Evolutionary conservation across 495 filamentous ascomycete species (phyloP), one percentile per base, ranked within the genome.

Genomic region (Aspergillus ellipticus): DNA sequence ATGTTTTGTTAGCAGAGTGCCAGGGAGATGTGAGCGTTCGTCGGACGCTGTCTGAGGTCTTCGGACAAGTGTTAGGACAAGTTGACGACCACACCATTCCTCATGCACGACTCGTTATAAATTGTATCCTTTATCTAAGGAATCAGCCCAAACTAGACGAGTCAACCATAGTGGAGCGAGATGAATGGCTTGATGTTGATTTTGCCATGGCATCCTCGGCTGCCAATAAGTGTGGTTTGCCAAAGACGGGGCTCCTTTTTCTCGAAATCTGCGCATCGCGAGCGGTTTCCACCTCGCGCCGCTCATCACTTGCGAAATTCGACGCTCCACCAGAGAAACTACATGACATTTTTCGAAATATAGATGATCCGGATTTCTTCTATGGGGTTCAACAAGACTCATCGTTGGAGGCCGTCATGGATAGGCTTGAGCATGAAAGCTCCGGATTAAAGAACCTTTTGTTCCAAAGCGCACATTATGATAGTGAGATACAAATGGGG

Each of bases 301-400:
- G 90, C 29, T 86, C 87, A 20, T 90, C 87, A 15, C 67, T 81
- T 15, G 63, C 75, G 33, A 83, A 77, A 58, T 76, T 82, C 20
- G 71, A 79, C 37, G 75, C 86, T 22, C 82, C 89, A 15, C 74
- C 79, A 10, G 82, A 88, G 8, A 75, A 94, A 16, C 68, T 97
- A 6, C 79, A 96, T 55, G 74, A 82, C 8, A 89, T 97, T 2
- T 98, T 90, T 66, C 86, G 87, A 68, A 89, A 90, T 54, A 87
- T 97, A 35, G 92, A 96, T 68, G 94, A 98, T 66, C 92, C 92
- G 13, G 94, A 98, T 66, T 84, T 92, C 16, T 97, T 92, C 67
- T 97, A 98, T 63, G 94, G 94, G n/a, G 85, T 97, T 19, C 81
- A 87, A 46, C 89, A 95, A 66, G 81, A 79, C 20, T 81, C 90